Evolutionary conservation across 2,329 filamentous ascomycete genomes (phyloP).

Genomic region (Lecanicillium sp.): DNA sequence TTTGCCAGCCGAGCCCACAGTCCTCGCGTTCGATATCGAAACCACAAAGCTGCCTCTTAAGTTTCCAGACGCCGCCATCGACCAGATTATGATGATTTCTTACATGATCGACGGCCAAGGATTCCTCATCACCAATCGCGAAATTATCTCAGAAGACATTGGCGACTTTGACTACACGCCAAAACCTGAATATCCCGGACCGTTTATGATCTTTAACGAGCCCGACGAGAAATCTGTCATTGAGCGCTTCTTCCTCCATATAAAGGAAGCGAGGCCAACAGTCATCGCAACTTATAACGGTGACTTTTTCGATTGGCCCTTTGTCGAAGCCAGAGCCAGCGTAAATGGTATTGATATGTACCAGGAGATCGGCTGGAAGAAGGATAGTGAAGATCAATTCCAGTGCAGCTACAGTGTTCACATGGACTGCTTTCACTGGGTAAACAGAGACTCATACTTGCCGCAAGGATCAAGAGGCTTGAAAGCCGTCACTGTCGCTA

Average conservation of each 20-base stretch:
- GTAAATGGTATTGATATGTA: slow-evolving; percentile 99
- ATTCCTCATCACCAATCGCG: slow-evolving; percentile 94
- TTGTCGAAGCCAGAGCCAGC: slow-evolving; percentile 87
- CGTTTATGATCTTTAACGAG: slow-evolving; percentile 98
- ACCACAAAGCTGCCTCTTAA: slow-evolving; percentile 93
- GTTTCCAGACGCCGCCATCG: slow-evolving; percentile 88
- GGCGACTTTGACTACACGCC: slow-evolving; percentile 97
- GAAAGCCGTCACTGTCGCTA: slow-evolving; percentile 95
- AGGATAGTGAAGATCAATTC: slow-evolving; percentile 92
- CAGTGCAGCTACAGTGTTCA: slow-evolving; percentile 94
- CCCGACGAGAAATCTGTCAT: slow-evolving; percentile 81
- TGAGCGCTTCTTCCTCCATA: slow-evolving; percentile 88
- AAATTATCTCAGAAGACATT: slow-evolving; percentile 97
- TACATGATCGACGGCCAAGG: slow-evolving; percentile 99
- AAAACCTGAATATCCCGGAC: slow-evolving; percentile 88
- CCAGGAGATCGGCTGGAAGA: slow-evolving; percentile 92
- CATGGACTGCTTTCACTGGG: slow-evolving; percentile 99
- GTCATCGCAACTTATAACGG: slow-evolving; percentile 99
- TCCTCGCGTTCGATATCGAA: slow-evolving; percentile 99
- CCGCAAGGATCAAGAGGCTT: slow-evolving; percentile 94
- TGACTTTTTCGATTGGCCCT: slow-evolving; percentile 99
- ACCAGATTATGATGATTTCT: slow-evolving; percentile 99
- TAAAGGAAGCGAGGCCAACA: slow-evolving; percentile 89
- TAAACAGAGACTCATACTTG: slow-evolving; percentile 95
- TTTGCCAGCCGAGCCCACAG: slow-evolving; percentile 87